Base-by-base conservation (phyloP, 2,329 filamentous ascomycete species). In the Teratosphaeria nubilosa region DNA sequence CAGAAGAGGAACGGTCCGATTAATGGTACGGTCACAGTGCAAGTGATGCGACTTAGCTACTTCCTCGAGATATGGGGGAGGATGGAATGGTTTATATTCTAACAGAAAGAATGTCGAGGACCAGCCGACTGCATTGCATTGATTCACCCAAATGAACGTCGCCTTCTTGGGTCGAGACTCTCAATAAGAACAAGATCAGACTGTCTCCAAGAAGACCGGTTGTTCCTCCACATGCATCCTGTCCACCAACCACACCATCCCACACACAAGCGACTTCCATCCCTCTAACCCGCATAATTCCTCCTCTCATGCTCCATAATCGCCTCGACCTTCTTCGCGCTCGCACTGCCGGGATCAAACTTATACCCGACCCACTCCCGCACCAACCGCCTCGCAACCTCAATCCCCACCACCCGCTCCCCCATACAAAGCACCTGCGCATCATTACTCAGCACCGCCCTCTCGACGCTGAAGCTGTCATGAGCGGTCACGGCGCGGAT, bases 401-500 rank as follows among this genome's bases (percentile, higher is more conserved):
- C 90, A 53, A 94, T 72, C 0, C 90, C 90, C 51, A 95, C 82
- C 0, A 95, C 90, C 24, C 90, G 78, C 80, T 95, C 87, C 0
- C 90, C 90, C 79, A 95, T 86, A 71, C 90, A 95, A 61, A 95
- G 76, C 32, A 95, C 89, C 75, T 95, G 90, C 2, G 89, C 88
- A 71, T 95, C 86, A 73, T 95, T 95, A 76, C 86, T 90, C 68
- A 92, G 75, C 11, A 95, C 82, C 22, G 87, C 85, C 54, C 89
- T 77, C 79, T 95, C 90, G 5, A 95, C 88, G 58, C 82, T 86
- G 77, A 91, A 95, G 64, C 85, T 86, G 71, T 95, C 90, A 72
- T 95, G 90, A 1, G 90, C 90, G 5, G 90, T 95, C 20, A 95
- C 90, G n/a, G 90, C 90, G 25, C 90, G 80, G 61, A 95, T 84